These are phyloP conservation scores for Leccinum barrowsii DNA, from an alignment of 768 basidiomycete species.

Conservation along the genomic window DNA sequence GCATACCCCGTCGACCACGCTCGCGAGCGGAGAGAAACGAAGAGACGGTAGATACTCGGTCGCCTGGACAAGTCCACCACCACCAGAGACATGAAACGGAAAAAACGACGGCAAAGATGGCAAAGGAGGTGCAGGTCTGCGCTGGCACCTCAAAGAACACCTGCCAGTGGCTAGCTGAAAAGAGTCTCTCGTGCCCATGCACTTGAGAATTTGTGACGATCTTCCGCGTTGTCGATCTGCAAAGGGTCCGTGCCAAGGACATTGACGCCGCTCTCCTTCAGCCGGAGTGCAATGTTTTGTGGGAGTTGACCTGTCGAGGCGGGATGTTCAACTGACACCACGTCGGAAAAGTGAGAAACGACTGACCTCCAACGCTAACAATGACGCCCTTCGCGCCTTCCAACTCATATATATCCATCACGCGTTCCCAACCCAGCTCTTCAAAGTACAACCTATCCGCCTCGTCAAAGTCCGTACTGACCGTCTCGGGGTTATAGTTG, in stretches of 20 bases:
- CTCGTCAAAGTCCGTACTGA: no score
- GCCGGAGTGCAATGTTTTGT: constrained; percentile 95
- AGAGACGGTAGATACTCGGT: constrained; percentile 15
- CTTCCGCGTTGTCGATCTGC: constrained; percentile 95
- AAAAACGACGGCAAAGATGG: constrained; percentile 20
- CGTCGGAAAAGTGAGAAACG: no score
- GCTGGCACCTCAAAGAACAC: constrained; percentile 7
- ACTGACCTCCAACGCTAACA: no score
- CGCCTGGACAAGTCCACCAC: not conserved
- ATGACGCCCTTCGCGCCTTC: no score
- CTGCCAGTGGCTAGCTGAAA: constrained; percentile 21
- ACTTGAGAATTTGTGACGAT: constrained; percentile 98
- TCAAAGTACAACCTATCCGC: no score
- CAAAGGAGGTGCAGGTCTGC: constrained; percentile 19
- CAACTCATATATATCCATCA: no score
- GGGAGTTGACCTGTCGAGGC: no score
- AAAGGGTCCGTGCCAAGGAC: constrained; percentile 97
- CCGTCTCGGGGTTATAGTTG: no score
- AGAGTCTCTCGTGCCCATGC: constrained; percentile 32
- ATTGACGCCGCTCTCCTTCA: constrained; percentile 86
- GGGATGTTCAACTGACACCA: no score
- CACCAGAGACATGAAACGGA: constrained; percentile 13
- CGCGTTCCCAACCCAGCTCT: no score
- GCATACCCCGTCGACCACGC: not conserved
- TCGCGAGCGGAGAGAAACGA: constrained; percentile 19